Base-by-base conservation (phyloP, 148 eudicot genomes). In the Rhododendron mucronatum region DNA sequence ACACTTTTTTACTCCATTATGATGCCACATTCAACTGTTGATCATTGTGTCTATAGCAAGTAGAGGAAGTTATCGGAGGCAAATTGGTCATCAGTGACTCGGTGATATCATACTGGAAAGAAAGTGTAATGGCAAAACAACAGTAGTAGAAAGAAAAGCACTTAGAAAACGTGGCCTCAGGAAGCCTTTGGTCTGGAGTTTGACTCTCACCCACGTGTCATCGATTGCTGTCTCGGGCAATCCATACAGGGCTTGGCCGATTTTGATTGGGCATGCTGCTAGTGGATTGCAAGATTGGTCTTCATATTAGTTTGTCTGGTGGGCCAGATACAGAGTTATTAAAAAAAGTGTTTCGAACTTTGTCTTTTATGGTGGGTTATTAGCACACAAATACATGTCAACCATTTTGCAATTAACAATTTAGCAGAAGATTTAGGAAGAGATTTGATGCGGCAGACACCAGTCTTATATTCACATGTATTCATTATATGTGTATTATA, bases 371-470 rank as follows among this genome's bases (percentile, higher is more conserved):
- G 33, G 63, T 80, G 82, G 82, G 39, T 26, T n/a, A 80, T 48
- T 48, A 80, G 41, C 61, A 50, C 41, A 51, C 39, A 48, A 48
- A 28, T 59, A 80, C 61, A 35, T 80, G 82, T 80, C 82, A 80
- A 51, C 63, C 82, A 80, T 80, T 78, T 26, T 80, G 41, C 63
- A 80, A 80, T 26, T 50, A 80, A 41, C 21, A 80, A 26, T 26
- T 80, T 15, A 26, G n/a, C 55, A 80, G 59, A 51, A 51, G 59
- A 80, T 41, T 16, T 78, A 18, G 26, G 41, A 51, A 80, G 63
- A 50, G 33, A 55, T 55, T 81, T 53, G 23, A 81, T 57, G 39
- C 20, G 39, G 28, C 47, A 33, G 71, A 30, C 83, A 20, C 71
- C 16, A 20, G 69, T 33, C n/a, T 23, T 14, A 37, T 81, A 12